Conservation (phyloP, 192 early-diverging fungal species). For the Coemansia sp. region DNA sequence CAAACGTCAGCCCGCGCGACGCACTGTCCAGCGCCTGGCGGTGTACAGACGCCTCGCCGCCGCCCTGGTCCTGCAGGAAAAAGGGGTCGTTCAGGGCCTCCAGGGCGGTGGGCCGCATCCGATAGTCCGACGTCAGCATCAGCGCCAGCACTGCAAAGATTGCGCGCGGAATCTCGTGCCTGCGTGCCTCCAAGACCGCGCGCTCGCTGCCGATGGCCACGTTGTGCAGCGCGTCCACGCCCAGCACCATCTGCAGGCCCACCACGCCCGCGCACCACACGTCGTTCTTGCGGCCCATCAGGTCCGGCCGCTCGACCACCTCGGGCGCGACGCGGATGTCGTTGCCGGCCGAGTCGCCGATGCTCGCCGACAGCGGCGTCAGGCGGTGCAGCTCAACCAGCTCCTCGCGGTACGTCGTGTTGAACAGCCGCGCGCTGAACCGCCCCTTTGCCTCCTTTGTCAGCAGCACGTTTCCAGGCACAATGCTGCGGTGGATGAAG, state of each 20-base stretch:
- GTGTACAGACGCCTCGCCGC: constrained; percentile 47
- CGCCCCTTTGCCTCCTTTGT: constrained; percentile 20
- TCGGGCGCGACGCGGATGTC: constrained; percentile 61
- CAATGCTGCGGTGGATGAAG: constrained; percentile 61
- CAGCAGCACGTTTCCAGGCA: constrained; percentile 33
- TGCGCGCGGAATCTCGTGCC: constrained; percentile 50
- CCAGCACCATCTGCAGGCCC: constrained; percentile 70
- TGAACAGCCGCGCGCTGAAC: constrained; percentile 59
- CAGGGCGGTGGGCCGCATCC: constrained; percentile 69
- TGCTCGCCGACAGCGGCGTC: constrained; percentile 32
- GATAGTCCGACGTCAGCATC: constrained; percentile 69
- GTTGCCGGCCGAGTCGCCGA: constrained; percentile 28
- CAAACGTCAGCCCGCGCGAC: constrained; percentile 31
- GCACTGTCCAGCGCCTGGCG: constrained; percentile 41
- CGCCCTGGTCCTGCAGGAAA: constrained; percentile 54
- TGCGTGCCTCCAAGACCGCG: constrained; percentile 50
- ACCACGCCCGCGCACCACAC: constrained; percentile 70
- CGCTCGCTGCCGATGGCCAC: constrained; percentile 54
- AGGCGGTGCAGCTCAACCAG: constrained; percentile 53
- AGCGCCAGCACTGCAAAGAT: constrained; percentile 54
- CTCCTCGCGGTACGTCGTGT: constrained; percentile 63
- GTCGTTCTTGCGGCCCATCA: constrained; percentile 71
- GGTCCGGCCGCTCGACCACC: constrained; percentile 57
- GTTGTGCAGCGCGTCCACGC: constrained; percentile 54
- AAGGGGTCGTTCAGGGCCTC: constrained; percentile 73